phyloP scores from a whole-genome alignment of 108 stramenopile genomes.

The Nitzschia putrida region DNA sequence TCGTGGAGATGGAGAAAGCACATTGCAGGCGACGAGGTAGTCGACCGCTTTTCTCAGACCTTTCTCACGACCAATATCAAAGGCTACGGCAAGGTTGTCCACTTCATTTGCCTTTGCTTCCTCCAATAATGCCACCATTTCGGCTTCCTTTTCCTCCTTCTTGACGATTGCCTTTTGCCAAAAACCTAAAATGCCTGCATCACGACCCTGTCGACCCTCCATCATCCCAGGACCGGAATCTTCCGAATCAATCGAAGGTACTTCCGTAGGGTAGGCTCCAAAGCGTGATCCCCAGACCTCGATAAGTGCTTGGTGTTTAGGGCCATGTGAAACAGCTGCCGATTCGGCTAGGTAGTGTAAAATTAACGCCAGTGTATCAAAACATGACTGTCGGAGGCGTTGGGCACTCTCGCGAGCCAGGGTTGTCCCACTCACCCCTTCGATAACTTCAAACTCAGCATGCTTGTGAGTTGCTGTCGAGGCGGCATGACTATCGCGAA shows the following conservation, averaged over 20 bases:
- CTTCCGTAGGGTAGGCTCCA: not conserved
- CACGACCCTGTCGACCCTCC: conserved; percentile 27
- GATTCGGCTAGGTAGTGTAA: conserved; percentile 34
- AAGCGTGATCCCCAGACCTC: conserved; percentile 31
- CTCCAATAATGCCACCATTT: not conserved
- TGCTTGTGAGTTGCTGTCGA: conserved; percentile 10
- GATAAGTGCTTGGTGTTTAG: conserved; percentile 20
- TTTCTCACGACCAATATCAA: conserved; percentile 79
- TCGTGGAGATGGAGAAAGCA: conserved; percentile 88
- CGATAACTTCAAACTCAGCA: conserved; percentile 13
- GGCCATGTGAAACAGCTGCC: conserved; percentile 33
- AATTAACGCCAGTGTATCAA: conserved; percentile 70
- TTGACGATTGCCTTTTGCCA: conserved; percentile 42
- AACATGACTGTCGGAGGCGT: conserved; percentile 59
- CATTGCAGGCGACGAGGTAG: conserved; percentile 86
- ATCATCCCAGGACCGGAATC: not conserved
- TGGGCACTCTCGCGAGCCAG: conserved; percentile 66
- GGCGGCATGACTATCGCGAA: conserved; percentile 38
- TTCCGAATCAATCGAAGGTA: not conserved
- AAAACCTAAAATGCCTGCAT: conserved; percentile 50
- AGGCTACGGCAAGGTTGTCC: conserved; percentile 52
- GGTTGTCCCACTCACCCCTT: conserved; percentile 38
- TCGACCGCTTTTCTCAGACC: conserved; percentile 91
- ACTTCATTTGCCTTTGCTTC: conserved; percentile 6
- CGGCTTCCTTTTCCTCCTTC: conserved; percentile 2